These are phyloP conservation scores for Eucalyptus tenuipes DNA, from an alignment of 345 rosid genomes.

Conservation along the genomic window DNA sequence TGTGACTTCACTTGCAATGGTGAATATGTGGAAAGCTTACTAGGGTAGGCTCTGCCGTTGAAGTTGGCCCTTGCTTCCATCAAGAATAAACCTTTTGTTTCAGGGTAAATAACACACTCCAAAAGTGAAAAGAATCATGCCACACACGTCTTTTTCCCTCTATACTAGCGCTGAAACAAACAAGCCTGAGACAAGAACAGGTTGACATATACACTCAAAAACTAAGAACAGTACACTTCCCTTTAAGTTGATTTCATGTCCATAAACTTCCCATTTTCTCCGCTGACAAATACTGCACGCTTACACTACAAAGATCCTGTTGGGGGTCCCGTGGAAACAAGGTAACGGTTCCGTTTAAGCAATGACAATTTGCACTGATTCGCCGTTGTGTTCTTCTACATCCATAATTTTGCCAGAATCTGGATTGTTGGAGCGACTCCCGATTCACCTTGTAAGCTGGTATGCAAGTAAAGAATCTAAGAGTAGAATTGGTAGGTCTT, in stretches of 20 bases:
- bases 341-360: not conserved
- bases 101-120: not conserved
- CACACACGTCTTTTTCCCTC: not conserved
- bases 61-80: not conserved
- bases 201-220: not conserved
- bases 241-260: not conserved
- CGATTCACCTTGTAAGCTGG: not conserved
- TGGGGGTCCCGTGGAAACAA: not conserved
- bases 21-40: not conserved
- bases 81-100: not conserved
- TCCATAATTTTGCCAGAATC: not conserved
- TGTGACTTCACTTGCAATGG: not conserved
- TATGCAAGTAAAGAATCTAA: not conserved
- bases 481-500: slow-evolving; percentile 44
- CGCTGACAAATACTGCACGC: not conserved
- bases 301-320: not conserved
- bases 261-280: not conserved
- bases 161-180: not conserved
- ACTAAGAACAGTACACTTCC: not conserved
- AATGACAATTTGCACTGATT: not conserved
- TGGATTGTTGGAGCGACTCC: not conserved
- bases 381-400: not conserved
- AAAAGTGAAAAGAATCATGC: not conserved
- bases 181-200: not conserved
- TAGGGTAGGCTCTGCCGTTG: not conserved